Evolutionary conservation across 75 land plant species (phyloP).

Genomic region (Selaginella moellendorffii): DNA sequence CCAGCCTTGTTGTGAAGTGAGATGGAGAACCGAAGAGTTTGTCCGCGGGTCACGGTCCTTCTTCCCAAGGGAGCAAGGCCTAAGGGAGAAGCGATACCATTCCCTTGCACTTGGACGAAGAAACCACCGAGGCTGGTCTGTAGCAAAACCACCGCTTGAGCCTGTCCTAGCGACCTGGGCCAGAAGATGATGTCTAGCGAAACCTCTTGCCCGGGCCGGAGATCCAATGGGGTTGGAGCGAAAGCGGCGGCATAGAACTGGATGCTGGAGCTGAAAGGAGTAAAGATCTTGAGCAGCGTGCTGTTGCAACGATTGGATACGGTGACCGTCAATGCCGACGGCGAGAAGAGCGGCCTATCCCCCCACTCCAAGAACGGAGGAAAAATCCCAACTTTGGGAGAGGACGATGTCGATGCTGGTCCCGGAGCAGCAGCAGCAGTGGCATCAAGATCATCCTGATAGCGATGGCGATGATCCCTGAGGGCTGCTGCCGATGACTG

Average conservation of each 20-base stretch:
- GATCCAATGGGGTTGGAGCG: constrained; percentile 19
- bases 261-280: constrained; percentile 40
- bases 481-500: too few species aligned
- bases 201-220: constrained; percentile 49
- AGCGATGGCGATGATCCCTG: too few species aligned
- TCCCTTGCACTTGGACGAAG: constrained; percentile 43
- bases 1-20: constrained; percentile 61
- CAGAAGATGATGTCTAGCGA: constrained; percentile 52
- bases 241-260: constrained; percentile 51
- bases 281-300: constrained; percentile 33
- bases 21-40: constrained; percentile 24
- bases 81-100: constrained; percentile 48
- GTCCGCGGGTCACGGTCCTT: constrained; percentile 16
- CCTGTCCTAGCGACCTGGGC: constrained; percentile 43
- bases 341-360: constrained; percentile 29
- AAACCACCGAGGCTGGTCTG: constrained; percentile 74
- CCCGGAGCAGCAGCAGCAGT: constrained; percentile 6
- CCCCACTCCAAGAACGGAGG: constrained; percentile 64
- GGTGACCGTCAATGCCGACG: constrained; percentile 38
- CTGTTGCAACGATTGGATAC: constrained; percentile 42
- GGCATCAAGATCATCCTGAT: too few species aligned
- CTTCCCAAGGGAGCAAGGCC: constrained; percentile 19
- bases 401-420: constrained; percentile 10
- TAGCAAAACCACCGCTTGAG: constrained; percentile 40
- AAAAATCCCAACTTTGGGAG: constrained; percentile 32